Evolutionary conservation across 306 rosid genomes (phyloP).

Genomic region (Hippophae rhamnoides): DNA sequence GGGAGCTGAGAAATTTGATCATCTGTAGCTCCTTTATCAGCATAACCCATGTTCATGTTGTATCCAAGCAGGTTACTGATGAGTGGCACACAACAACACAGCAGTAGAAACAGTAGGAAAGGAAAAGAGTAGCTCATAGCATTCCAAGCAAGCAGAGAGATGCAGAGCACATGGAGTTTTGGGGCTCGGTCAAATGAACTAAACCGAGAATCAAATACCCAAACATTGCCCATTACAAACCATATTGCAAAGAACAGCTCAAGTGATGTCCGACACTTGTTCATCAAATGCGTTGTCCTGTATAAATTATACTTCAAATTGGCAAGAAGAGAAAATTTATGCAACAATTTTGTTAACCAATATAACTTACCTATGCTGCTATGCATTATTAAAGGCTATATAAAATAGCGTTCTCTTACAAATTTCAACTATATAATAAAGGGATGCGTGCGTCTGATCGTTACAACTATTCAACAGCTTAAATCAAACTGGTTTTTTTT

Average conservation of each 20-base stretch:
- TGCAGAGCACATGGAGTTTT: conserved; percentile 72
- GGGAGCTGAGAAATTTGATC: conserved; percentile 76
- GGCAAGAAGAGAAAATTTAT: not conserved
- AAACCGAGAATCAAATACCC: conserved; percentile 84
- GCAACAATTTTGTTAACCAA: not conserved
- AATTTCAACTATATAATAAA: too few relatives aligned
- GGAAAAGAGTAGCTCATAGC: conserved; percentile 93
- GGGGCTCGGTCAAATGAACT: conserved; percentile 68
- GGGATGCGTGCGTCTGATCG: too few relatives aligned
- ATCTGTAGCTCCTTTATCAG: conserved; percentile 67
- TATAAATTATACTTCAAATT: conserved; percentile 14
- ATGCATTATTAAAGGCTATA: too few relatives aligned
- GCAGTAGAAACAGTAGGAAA: conserved; percentile 69
- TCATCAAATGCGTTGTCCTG: conserved; percentile 73
- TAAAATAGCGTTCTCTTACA: too few relatives aligned
- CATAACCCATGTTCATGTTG: conserved; percentile 79
- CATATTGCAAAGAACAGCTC: conserved; percentile 97
- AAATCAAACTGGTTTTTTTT: too few relatives aligned
- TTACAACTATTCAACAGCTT: too few relatives aligned
- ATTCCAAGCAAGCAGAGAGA: conserved; percentile 82
- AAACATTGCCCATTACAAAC: conserved; percentile 98
- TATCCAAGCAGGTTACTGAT: conserved; percentile 68
- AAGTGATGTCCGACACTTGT: conserved; percentile 65
- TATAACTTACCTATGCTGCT: not conserved
- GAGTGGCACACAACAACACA: conserved; percentile 87